Base-by-base conservation (phyloP, 1,284 basidiomycete species). In the Stygiomarasmius scandens region DNA sequence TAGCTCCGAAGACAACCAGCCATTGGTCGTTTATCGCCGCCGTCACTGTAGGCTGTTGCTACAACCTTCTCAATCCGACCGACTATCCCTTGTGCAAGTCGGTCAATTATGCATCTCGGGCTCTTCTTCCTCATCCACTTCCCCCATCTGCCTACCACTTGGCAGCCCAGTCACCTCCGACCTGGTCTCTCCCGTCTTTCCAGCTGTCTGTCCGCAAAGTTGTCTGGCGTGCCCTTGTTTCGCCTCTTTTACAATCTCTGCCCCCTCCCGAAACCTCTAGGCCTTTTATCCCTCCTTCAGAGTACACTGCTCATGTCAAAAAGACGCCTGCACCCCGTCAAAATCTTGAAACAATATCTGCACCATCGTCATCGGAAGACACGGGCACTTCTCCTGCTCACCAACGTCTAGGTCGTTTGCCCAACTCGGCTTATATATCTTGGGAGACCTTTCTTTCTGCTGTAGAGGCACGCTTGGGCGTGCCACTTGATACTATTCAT, bases 171-270 rank as follows among this genome's bases (percentile, higher is more conserved):
- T 70, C 78, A 8, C 78, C 78, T 8, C 60, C 65, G 5, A 67
- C 72, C 20, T 80, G 77, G 79, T 63, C 72, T 83, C 67, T 81
- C 70, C 66, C 44, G 49, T 20, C 43, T 44, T n/a, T 52, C 45
- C 3, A 73, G 62, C 71, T 88, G 0, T 77, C 86, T 1, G 70
- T 86, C 43, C 76, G 80, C 24, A 90, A 90, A 66, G 79, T 89
- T 32, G 79, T 82, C 9, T 90, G 85, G 79, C 75, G 88, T 16
- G 86, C 87, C 1, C 71, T 89, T 24, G 64, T 85, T 1, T 68
- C 65, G 4, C 54, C 65, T 10, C 55, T 63, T 3, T 52, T 69
- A 16, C 25, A 49, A 54, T 27, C n/a, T 50, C 57, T 20, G 49
- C 52, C 24, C 14, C 29, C 12, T 32, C 11, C 38, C 14, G 38